Base-by-base conservation (phyloP, 345 rosid genomes). In the Gossypium stocksii region DNA sequence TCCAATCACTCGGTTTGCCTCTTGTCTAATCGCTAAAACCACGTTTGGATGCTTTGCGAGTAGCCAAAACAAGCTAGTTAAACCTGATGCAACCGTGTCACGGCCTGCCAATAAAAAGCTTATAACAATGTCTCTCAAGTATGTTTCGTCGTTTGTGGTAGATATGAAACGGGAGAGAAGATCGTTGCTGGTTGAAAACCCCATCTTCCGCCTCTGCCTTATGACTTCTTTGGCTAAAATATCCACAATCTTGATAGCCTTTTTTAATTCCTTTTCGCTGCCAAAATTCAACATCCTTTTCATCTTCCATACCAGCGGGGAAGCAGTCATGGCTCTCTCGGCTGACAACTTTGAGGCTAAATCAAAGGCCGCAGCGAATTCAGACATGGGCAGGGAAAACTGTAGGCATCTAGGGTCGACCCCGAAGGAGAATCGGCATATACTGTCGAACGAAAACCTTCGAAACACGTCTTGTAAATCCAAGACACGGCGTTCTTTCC, bases 101-200 rank as follows among this genome's bases (percentile, higher is more conserved):
- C 90, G 89, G 10, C 93, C 87, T 17, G 92, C 86, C 51, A 88
- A 68, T 7, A 88, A 66, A 66, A 91, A 91, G 76, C 94, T 91
- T 41, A 87, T 82, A 1, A 91, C 87, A 76, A 91, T 88, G 65
- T 91, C 97, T 56, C 93, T 77, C 43, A 91, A 72, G 62, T 78
- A 85, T 2, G 78, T 75, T 2, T 85, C 91, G 10, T 86, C 88
- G 44, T 59, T 76, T 3, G 86, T 74, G 11, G 81, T 80, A 2
- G 71, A 59, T 89, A 91, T 86, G 83, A 91, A 89, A 20, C 94
- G 89, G 44, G 94, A 87, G 2, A 91, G 66, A 14, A 91, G 89
- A 83, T 89, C 97, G 54, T 83, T 77, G 2, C 81, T 68, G 2
- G 68, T 71, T 15, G 75, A 81, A 51, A 77, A 71, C 11, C 83